A percentile compares a stretch with the other conserved stretches of the same genome.
phyloP scores from a whole-genome alignment of 495 filamentous ascomycete genomes.

The Penicillium bovifimosum region DNA sequence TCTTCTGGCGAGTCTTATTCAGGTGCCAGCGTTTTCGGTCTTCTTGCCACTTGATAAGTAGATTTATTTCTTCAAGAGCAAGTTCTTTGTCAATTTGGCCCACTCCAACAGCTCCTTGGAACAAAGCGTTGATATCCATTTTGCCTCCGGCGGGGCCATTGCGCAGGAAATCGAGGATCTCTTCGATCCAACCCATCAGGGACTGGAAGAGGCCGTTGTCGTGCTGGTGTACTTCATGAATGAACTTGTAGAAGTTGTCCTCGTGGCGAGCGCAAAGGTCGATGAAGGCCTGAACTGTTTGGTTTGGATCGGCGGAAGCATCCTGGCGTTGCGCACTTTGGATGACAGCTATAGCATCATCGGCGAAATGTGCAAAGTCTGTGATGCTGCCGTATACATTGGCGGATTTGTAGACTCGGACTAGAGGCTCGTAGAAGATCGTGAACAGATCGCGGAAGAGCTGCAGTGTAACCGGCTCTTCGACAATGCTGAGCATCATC shows the following conservation, averaged over 20 bases:
- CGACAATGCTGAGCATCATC: slow-evolving; percentile 94
- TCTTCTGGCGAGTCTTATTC: slow-evolving; percentile 96
- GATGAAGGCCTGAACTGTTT: slow-evolving; percentile 98
- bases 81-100: slow-evolving; percentile 61
- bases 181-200: slow-evolving; percentile 95
- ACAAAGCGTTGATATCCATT: slow-evolving; percentile 89
- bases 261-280: slow-evolving; percentile 94
- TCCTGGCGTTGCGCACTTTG: slow-evolving; percentile 88
- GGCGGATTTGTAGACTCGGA: slow-evolving; percentile 96
- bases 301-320: slow-evolving; percentile 89
- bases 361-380: slow-evolving; percentile 87
- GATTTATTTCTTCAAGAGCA: slow-evolving; percentile 76
- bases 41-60: slow-evolving; percentile 87
- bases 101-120: slow-evolving; percentile 67
- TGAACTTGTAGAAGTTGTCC: slow-evolving; percentile 96
- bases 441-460: slow-evolving; percentile 95
- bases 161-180: slow-evolving; percentile 89
- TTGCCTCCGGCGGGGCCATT: slow-evolving; percentile 72
- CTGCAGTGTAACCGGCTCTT: slow-evolving; percentile 89
- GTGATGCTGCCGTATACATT: slow-evolving; percentile 97
- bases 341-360: slow-evolving; percentile 85
- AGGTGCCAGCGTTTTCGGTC: slow-evolving; percentile 94
- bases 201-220: slow-evolving; percentile 95
- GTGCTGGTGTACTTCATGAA: slow-evolving; percentile 97
- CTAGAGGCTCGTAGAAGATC: slow-evolving; percentile 96